Percentiles rank a stretch among this genome's conserved stretches.
These are phyloP conservation scores for Sonneratia caseolaris DNA, from an alignment of 345 rosid species.

Conservation along the genomic window DNA sequence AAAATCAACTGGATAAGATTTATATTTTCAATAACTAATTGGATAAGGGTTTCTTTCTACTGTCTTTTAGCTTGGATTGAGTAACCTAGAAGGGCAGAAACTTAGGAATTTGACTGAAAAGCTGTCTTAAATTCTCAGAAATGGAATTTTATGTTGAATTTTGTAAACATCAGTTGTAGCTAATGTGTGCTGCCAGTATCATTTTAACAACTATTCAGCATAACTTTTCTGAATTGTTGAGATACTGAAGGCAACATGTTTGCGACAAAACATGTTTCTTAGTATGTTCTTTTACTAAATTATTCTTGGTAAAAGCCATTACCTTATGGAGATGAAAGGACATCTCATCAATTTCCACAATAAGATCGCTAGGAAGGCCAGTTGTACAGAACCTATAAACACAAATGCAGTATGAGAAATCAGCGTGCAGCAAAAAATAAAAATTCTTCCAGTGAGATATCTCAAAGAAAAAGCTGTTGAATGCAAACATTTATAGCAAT, in stretches of 20 bases:
- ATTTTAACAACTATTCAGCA: background rate
- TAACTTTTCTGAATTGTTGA: background rate
- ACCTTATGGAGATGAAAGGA: conserved; percentile 99
- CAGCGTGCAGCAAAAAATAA: background rate
- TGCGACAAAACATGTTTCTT: background rate
- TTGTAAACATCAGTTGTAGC: background rate
- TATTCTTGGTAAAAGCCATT: conserved; percentile 2
- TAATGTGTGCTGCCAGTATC: background rate
- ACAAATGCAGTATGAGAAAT: background rate
- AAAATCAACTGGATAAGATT: background rate
- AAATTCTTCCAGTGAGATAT: background rate
- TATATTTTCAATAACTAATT: background rate
- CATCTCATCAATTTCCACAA: conserved; percentile 87
- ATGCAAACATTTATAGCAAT: background rate
- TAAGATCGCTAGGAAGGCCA: conserved; percentile 89
- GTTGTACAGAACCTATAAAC: conserved; percentile 83
- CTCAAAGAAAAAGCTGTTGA: background rate
- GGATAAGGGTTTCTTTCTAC: background rate
- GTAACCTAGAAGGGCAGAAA: background rate
- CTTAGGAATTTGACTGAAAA: background rate
- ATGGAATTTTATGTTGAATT: background rate
- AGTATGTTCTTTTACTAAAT: background rate
- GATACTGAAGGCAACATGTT: background rate
- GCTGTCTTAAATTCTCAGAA: background rate
- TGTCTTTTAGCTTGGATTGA: background rate